These are phyloP conservation scores for Cyberlindnera xylosilytica DNA, from an alignment of 805 yeast genomes.

Conservation along the genomic window DNA sequence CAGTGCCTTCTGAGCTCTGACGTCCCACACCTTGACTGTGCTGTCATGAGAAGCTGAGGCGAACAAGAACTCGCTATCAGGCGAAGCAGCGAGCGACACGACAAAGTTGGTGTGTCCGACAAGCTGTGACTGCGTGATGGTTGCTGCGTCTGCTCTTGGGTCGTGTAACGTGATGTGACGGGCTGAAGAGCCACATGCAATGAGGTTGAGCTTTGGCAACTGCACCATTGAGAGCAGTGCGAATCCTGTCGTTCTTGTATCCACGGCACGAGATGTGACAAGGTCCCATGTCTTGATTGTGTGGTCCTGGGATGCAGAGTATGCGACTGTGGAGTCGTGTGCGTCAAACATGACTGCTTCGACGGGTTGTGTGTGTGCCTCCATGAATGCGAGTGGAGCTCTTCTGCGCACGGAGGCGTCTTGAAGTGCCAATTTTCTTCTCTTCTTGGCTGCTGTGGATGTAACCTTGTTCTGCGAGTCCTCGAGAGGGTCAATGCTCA, in stretches of 20 bases:
- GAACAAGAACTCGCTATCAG: conserved; percentile 77
- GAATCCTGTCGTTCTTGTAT: conserved; percentile 82
- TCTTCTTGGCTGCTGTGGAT: conserved; percentile 82
- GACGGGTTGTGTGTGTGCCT: conserved; percentile 84
- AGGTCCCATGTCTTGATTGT: conserved; percentile 95
- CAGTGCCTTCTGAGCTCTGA: conserved; percentile 78
- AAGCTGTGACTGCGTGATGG: conserved; percentile 68
- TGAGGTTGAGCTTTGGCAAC: conserved; percentile 61
- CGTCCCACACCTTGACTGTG: conserved; percentile 92
- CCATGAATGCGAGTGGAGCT: conserved; percentile 75
- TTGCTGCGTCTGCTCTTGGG: conserved; percentile 67
- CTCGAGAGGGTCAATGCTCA: conserved; percentile 48
- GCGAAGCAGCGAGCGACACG: conserved; percentile 68
- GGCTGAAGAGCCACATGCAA: conserved; percentile 97
- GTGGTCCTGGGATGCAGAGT: conserved; percentile 95
- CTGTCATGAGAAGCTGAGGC: conserved; percentile 96
- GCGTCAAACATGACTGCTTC: conserved; percentile 77
- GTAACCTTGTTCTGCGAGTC: conserved; percentile 46
- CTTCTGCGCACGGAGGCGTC: conserved; percentile 76
- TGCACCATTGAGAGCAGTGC: conserved; percentile 75
- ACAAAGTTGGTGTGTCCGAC: conserved; percentile 92
- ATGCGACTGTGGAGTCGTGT: conserved; percentile 75
- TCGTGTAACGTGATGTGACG: conserved; percentile 93
- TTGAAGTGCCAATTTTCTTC: conserved; percentile 76
- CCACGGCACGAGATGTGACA: conserved; percentile 79